These are phyloP conservation scores for Phytophthora palmivora DNA, from an alignment of 352 stramenopile genomes.

Conservation along the genomic window DNA sequence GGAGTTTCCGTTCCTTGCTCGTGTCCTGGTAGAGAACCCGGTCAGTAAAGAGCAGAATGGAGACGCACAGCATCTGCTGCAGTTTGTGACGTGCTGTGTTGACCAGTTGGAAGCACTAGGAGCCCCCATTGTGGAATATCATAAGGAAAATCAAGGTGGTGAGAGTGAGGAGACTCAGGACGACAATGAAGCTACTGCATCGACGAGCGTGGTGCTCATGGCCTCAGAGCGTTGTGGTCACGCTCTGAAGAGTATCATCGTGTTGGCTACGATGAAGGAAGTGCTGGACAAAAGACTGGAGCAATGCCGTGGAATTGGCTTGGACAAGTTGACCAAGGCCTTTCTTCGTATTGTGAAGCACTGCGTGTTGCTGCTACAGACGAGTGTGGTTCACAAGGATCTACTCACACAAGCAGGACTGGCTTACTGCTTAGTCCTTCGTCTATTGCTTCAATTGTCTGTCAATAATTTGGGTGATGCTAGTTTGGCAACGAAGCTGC, in stretches of 20 bases:
- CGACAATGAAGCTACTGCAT: slow-evolving; percentile 23
- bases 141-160: slow-evolving; percentile 19
- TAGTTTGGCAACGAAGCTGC: slow-evolving; percentile 28
- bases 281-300: slow-evolving; percentile 47
- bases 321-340: slow-evolving; percentile 14
- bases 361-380: slow-evolving; percentile 74
- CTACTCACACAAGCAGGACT: slow-evolving; percentile 79
- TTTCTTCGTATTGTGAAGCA: slow-evolving; percentile 59
- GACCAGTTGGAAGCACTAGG: slow-evolving; percentile 62
- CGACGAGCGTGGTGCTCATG: slow-evolving; percentile 74
- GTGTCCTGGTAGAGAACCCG: slow-evolving; percentile 46
- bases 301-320: slow-evolving; percentile 14
- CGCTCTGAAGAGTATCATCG: slow-evolving; percentile 75
- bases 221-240: slow-evolving; percentile 77
- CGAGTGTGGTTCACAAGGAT: slow-evolving; percentile 80
- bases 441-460: slow-evolving; percentile 55
- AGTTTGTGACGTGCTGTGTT: slow-evolving; percentile 60
- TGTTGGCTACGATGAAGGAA: slow-evolving; percentile 71
- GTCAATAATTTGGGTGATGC: slow-evolving; percentile 1
- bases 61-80: slow-evolving; percentile 37
- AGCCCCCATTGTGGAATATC: slow-evolving; percentile 59
- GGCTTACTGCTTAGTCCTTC: slow-evolving; percentile 71
- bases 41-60: slow-evolving; percentile 23
- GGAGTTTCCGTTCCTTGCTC: slow-evolving; percentile 64
- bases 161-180: slow-evolving; percentile 11